Conservation (phyloP, 768 basidiomycete species). For the Kwoniella sp. region DNA sequence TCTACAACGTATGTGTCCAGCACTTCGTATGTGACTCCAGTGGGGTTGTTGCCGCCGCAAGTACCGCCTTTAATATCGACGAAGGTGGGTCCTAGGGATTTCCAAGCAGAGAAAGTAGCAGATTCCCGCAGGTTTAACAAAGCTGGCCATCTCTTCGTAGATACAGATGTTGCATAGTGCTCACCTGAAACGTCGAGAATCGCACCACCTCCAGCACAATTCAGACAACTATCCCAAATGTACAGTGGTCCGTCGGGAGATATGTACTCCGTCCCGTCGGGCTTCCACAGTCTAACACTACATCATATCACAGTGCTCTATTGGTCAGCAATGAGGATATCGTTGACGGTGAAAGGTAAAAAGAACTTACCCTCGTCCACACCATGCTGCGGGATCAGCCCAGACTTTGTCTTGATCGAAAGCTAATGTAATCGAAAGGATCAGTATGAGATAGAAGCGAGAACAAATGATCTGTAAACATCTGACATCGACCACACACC, state of each 20-base stretch:
- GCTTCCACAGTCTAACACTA: constrained; percentile 17
- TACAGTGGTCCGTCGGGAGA: constrained; percentile 20
- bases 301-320: background rate
- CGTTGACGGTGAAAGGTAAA: background rate
- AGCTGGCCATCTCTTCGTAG: no score
- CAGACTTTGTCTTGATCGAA: constrained; percentile 18
- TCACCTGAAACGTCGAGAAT: constrained; percentile 27
- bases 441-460: no score
- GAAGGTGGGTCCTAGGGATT: constrained; percentile 24
- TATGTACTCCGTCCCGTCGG: constrained; percentile 9
- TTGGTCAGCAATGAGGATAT: background rate
- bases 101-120: no score
- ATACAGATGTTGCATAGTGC: constrained; percentile 2
- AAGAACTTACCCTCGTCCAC: constrained; percentile 26
- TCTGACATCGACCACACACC: no score
- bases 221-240: constrained; percentile 27
- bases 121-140: no score
- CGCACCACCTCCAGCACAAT: constrained; percentile 11
- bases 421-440: no score
- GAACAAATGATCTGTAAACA: no score
- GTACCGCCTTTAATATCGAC: constrained; percentile 31
- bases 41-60: constrained; percentile 33
- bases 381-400: constrained; percentile 23
- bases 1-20: constrained; percentile 28
- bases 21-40: constrained; percentile 24